Evolutionary conservation across 495 filamentous ascomycete genomes (phyloP), one percentile per base, ranked within the genome.

Genomic region (Beverwykella pulmonaria): DNA sequence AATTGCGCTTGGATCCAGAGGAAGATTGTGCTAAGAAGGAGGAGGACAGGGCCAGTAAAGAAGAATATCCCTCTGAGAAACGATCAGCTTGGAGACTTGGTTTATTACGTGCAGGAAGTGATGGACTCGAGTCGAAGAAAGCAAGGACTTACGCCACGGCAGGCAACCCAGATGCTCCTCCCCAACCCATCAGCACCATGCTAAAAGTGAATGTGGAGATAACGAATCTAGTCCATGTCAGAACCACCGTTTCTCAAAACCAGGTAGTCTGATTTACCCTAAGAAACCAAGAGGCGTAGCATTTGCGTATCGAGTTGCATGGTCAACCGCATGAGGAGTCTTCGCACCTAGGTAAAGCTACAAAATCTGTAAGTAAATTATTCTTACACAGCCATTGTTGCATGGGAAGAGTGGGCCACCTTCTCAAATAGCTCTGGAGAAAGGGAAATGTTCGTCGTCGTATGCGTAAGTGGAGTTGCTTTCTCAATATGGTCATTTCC

Each of bases 341-440:
- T 86, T 84, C 1, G 82, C 82, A 1, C 82, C 80, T 22, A 86
- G 77, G 67, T 84, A 86, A 10, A 84, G 79, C 75, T 78, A 67
- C 14, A 19, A 34, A 1, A 4, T 48, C 14, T 39, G n/a, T 41
- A 10, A 41, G 30, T 20, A 19, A 44, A 49, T 7, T 26, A 53
- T 25, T 41, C 6, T 12, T 10, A 46, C n/a, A 46, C n/a, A 25
- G 22, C 7, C 44, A 23, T 22, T 49, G 9, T 17, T 27, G 29
- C 49, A 25, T 58, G 53, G 48, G 17, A 15, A 55, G 7, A 15
- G 7, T 5, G 23, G 2, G 46, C 20, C 57, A 78, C 78, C 73
- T 84, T 84, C 75, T 86, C 82, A 47, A 84, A 86, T 23, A 84
- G 74, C 77, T 84, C 82, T 15, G 82, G 81, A 5, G 82, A 80